Evolutionary conservation across 495 filamentous ascomycete genomes (phyloP).

Genomic region (Penicillium ochrochloron): DNA sequence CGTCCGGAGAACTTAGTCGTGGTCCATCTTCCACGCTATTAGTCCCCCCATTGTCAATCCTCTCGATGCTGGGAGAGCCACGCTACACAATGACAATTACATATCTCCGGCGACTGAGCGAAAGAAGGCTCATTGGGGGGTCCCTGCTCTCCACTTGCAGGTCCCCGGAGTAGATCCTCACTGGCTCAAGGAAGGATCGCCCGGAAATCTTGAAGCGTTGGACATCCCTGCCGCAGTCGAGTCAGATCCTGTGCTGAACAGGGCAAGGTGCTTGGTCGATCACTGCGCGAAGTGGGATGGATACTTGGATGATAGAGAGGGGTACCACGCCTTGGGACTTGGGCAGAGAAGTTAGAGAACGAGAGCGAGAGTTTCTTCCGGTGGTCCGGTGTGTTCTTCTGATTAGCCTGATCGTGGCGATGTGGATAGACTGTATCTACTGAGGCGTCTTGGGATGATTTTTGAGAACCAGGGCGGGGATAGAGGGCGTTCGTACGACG

Average conservation of each 20-base stretch:
- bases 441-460: not conserved
- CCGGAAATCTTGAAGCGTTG: slow-evolving; percentile 4
- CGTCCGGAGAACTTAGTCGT: not conserved
- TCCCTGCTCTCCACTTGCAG: not conserved
- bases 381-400: not conserved
- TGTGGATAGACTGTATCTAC: not conserved
- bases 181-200: not conserved
- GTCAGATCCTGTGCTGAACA: slow-evolving; percentile 14
- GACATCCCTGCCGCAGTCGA: slow-evolving; percentile 4
- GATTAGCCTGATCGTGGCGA: not conserved
- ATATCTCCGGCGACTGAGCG: not conserved
- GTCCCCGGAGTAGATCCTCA: not conserved
- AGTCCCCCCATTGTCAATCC: not conserved
- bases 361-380: not conserved
- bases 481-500: not conserved
- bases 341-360: not conserved
- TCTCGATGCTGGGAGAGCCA: not conserved
- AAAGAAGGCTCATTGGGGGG: not conserved
- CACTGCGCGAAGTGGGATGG: slow-evolving; percentile 6
- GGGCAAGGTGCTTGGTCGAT: not conserved
- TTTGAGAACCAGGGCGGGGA: not conserved
- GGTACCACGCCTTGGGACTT: not conserved
- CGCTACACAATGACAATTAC: not conserved
- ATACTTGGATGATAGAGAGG: not conserved
- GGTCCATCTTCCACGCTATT: not conserved